Evolutionary conservation across 139 green algal species (phyloP).

Genomic region (Limnomonas spitsbergensis): DNA sequence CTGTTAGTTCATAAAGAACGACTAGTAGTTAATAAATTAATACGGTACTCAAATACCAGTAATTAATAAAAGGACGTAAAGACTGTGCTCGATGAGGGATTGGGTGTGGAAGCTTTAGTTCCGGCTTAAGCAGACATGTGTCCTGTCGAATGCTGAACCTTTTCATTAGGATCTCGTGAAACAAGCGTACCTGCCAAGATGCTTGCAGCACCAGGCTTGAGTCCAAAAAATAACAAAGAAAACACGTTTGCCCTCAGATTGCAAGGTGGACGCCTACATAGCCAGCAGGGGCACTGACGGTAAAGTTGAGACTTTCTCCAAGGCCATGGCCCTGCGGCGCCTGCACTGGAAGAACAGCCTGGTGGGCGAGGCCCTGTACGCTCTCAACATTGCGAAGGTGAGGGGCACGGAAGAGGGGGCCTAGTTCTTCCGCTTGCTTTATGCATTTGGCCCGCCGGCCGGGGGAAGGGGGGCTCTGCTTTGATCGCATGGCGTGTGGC

Average conservation of each 20-base stretch:
- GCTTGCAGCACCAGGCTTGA: neutral
- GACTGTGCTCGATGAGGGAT: too few species aligned
- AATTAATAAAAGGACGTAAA: too few species aligned
- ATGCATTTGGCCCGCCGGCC: neutral
- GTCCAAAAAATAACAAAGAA: too few species aligned
- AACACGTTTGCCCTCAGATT: too few species aligned
- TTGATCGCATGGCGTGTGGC: neutral
- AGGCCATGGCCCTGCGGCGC: conserved; percentile 49
- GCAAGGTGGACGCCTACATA: conserved; percentile 47
- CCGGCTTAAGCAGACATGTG: too few species aligned
- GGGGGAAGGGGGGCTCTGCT: neutral
- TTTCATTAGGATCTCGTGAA: too few species aligned
- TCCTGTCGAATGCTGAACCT: too few species aligned
- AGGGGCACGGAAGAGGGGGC: neutral
- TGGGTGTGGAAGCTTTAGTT: too few species aligned
- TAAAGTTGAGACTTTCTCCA: conserved; percentile 30
- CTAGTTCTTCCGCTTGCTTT: neutral
- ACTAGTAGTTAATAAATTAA: too few species aligned
- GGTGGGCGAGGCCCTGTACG: conserved; percentile 50
- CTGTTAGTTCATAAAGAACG: too few species aligned
- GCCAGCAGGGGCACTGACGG: conserved; percentile 7
- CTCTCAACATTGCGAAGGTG: conserved; percentile 51
- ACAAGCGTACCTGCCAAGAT: neutral
- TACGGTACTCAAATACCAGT: too few species aligned
- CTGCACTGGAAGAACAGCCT: conserved; percentile 61